Evolutionary conservation across 768 basidiomycete species (phyloP).

Genomic region (Podaxis pistillaris): DNA sequence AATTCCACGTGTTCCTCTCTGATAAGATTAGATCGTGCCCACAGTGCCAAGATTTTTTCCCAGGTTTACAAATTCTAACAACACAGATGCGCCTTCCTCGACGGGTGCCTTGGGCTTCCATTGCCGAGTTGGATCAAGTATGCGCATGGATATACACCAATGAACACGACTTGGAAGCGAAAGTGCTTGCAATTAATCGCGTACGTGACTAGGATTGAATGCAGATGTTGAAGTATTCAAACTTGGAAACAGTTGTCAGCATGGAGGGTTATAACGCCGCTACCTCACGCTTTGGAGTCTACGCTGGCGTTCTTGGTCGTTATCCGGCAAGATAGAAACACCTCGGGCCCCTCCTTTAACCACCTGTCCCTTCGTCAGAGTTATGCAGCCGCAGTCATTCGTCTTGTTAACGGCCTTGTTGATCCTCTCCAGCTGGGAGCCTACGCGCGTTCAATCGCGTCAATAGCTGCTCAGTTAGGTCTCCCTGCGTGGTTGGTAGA

Average conservation of each 20-base stretch:
- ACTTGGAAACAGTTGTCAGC: slow-evolving; percentile 58
- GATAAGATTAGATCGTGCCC: slow-evolving; percentile 6
- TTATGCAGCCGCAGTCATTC: slow-evolving; percentile 78
- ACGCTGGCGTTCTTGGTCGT: slow-evolving; percentile 60
- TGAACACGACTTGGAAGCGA: slow-evolving; percentile 56
- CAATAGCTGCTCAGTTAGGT: slow-evolving; percentile 83
- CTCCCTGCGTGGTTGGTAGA: slow-evolving; percentile 90
- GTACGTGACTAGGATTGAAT: slow-evolving; percentile 36
- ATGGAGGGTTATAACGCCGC: slow-evolving; percentile 69
- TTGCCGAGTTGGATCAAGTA: slow-evolving; percentile 70
- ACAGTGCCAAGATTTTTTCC: slow-evolving; percentile 1
- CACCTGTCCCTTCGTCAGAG: slow-evolving; percentile 64
- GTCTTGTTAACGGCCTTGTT: slow-evolving; percentile 93
- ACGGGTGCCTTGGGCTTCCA: slow-evolving; percentile 75
- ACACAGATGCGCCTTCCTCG: slow-evolving; percentile 67
- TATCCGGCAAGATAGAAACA: slow-evolving; percentile 50
- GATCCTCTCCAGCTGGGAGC: slow-evolving; percentile 89
- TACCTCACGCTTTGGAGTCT: slow-evolving; percentile 84
- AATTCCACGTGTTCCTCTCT: slow-evolving; percentile 1
- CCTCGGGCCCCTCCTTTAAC: slow-evolving; percentile 23
- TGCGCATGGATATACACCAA: slow-evolving; percentile 75
- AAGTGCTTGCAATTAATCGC: slow-evolving; percentile 57
- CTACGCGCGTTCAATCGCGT: slow-evolving; percentile 88
- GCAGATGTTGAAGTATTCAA: slow-evolving; percentile 2
- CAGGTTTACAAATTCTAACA: background rate